Evolutionary conservation across 352 stramenopile species (phyloP).

Genomic region (Aphanomyces stellatus): DNA sequence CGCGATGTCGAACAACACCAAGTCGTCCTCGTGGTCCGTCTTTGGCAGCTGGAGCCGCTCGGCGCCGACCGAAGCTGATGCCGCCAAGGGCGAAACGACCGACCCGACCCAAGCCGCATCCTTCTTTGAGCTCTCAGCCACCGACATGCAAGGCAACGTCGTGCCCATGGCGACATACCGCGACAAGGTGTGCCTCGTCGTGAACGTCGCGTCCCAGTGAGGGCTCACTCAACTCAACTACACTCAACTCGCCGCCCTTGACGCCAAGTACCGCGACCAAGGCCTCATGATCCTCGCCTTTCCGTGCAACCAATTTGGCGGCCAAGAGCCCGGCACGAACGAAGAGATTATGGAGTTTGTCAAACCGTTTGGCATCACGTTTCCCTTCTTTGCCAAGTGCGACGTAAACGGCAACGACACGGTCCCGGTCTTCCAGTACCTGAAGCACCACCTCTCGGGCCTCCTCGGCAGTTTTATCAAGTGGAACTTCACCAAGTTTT

Average conservation of each 20-base stretch:
- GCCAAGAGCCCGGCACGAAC: conserved; percentile 51
- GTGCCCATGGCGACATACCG: conserved; percentile 46
- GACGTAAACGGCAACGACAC: conserved; percentile 82
- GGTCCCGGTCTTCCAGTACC: conserved; percentile 65
- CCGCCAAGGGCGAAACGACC: too few relatives aligned
- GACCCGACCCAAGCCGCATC: conserved; percentile 34
- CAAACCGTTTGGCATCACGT: conserved; percentile 37
- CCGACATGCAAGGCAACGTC: conserved; percentile 53
- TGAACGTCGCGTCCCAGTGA: conserved; percentile 77
- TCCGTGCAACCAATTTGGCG: conserved; percentile 80
- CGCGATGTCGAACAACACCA: too few relatives aligned
- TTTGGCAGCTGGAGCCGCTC: too few relatives aligned
- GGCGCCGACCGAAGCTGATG: too few relatives aligned
- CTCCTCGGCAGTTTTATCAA: conserved; percentile 73
- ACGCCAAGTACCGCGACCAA: conserved; percentile 39
- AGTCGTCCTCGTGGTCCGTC: too few relatives aligned
- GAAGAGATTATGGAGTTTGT: conserved; percentile 60
- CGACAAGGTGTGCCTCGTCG: conserved; percentile 30
- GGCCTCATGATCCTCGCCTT: conserved; percentile 69
- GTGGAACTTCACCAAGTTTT: conserved; percentile 90
- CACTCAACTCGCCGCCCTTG: conserved; percentile 57
- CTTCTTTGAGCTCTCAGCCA: conserved; percentile 70
- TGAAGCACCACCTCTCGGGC: conserved; percentile 57
- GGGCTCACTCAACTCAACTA: conserved; percentile 74
- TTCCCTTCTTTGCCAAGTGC: conserved; percentile 55